Conservation (phyloP, 2,329 filamentous ascomycete species). For the Rhynchosporium agropyri region DNA sequence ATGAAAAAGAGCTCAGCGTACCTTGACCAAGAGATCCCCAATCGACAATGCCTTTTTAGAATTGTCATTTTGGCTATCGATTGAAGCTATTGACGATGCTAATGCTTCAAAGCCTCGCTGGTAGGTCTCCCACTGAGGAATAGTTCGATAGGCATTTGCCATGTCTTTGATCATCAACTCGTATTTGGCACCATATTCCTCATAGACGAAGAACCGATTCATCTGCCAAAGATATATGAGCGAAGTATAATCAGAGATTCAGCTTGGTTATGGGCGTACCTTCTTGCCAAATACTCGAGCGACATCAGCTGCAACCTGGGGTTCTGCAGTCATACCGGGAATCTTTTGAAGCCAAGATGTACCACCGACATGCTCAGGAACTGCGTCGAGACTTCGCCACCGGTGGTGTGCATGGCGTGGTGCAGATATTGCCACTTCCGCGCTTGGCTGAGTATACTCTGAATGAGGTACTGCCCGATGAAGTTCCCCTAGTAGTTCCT, state of each 20-base stretch:
- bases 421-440: slow-evolving; percentile 15
- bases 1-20: slow-evolving; percentile 40
- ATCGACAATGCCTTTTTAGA: slow-evolving; percentile 78
- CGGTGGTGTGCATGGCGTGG: slow-evolving; percentile 44
- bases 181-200: slow-evolving; percentile 90
- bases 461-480: slow-evolving; percentile 71
- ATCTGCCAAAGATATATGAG: slow-evolving; percentile 56
- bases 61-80: slow-evolving; percentile 63
- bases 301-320: slow-evolving; percentile 61
- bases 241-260: too few relatives aligned
- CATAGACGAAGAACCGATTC: slow-evolving; percentile 80
- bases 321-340: slow-evolving; percentile 59
- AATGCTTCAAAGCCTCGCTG: slow-evolving; percentile 85
- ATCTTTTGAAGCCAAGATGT: slow-evolving; percentile 50
- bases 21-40: slow-evolving; percentile 88
- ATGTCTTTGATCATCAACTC: slow-evolving; percentile 82
- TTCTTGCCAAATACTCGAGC: slow-evolving; percentile 63
- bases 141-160: slow-evolving; percentile 65
- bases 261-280: slow-evolving; percentile 43
- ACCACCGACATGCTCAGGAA: slow-evolving; percentile 43
- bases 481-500: slow-evolving; percentile 75
- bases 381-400: slow-evolving; percentile 49
- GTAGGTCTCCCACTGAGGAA: slow-evolving; percentile 76
- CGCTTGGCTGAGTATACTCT: slow-evolving; percentile 56
- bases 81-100: slow-evolving; percentile 72